Percentiles rank a stretch among this genome's conserved stretches.
These are phyloP conservation scores for Cyberlindnera saturnus DNA, from an alignment of 805 yeast genomes.

Conservation along the genomic window DNA sequence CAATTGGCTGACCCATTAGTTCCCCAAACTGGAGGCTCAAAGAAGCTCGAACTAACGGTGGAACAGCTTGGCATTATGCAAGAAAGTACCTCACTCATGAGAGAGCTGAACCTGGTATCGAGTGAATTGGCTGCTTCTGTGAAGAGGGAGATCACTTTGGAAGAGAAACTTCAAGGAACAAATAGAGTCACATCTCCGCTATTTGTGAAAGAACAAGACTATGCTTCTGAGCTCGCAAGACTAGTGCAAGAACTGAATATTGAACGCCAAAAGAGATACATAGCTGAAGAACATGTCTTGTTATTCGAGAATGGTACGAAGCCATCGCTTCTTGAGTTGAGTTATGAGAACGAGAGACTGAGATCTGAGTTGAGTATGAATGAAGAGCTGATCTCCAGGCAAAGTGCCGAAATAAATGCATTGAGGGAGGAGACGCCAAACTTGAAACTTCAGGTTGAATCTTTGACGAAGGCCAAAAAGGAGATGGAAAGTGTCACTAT, in stretches of 20 bases:
- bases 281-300: slow-evolving; percentile 66
- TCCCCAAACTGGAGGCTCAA: not conserved
- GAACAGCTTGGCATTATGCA: slow-evolving; percentile 59
- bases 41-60: slow-evolving; percentile 38
- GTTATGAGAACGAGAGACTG: slow-evolving; percentile 50
- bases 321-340: slow-evolving; percentile 50
- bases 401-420: slow-evolving; percentile 40
- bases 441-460: slow-evolving; percentile 34
- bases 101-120: slow-evolving; percentile 63
- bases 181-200: not conserved
- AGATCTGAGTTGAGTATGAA: slow-evolving; percentile 40
- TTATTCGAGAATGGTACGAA: slow-evolving; percentile 45
- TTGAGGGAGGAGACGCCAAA: slow-evolving; percentile 30
- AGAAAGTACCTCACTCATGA: slow-evolving; percentile 51
- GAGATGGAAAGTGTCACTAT: slow-evolving; percentile 36
- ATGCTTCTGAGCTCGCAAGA: slow-evolving; percentile 39
- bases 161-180: slow-evolving; percentile 30
- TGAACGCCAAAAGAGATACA: slow-evolving; percentile 59
- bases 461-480: slow-evolving; percentile 34
- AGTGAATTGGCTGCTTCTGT: slow-evolving; percentile 70
- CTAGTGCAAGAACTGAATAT: slow-evolving; percentile 53
- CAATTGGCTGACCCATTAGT: not conserved
- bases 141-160: slow-evolving; percentile 59
- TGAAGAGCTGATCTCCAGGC: slow-evolving; percentile 41
- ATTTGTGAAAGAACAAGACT: slow-evolving; percentile 21